Conservation (phyloP, 2,329 filamentous ascomycete genomes). For the Curvularia eragrostidis region DNA sequence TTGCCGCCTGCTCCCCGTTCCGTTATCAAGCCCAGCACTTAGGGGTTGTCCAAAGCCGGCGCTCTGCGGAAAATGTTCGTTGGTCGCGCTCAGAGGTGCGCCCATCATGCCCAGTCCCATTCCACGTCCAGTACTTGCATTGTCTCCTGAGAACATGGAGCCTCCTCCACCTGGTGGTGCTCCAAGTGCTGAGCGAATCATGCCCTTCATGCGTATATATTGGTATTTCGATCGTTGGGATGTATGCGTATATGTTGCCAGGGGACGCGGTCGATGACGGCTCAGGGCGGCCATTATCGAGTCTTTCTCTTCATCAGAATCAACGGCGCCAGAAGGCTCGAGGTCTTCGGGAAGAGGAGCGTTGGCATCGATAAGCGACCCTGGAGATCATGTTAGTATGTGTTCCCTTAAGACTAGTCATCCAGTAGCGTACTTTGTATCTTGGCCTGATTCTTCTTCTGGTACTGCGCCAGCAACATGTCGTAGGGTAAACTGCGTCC, state of each 20-base stretch:
- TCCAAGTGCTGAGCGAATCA: constrained; percentile 65
- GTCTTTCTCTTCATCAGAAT: constrained; percentile 93
- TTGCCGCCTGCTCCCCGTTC: constrained; percentile 36
- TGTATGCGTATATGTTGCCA: constrained; percentile 68
- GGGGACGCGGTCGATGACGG: constrained; percentile 77
- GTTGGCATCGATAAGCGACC: constrained; percentile 93
- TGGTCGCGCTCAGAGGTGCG: constrained; percentile 37
- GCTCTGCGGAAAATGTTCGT: constrained; percentile 42
- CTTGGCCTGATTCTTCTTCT: constrained; percentile 98
- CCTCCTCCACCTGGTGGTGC: constrained; percentile 46
- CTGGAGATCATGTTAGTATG: constrained; percentile 54
- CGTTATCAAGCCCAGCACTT: constrained; percentile 41
- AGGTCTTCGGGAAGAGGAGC: constrained; percentile 86
- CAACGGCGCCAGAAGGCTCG: constrained; percentile 74
- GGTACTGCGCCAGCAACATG: constrained; percentile 73
- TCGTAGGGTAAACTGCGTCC: constrained; percentile 89
- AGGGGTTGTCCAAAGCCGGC: constrained; percentile 38
- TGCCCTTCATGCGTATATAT: constrained; percentile 68
- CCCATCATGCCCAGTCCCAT: constrained; percentile 44
- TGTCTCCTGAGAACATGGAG: constrained; percentile 34
- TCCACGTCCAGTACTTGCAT: constrained; percentile 31
- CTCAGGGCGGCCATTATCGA: constrained; percentile 80
- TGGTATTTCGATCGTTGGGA: constrained; percentile 63
- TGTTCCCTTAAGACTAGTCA: background rate
- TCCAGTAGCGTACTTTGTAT: constrained; percentile 78